Evolutionary conservation across 805 yeast species (phyloP), one percentile per base, ranked within the genome.

Genomic region (Ogataea pilisensis): DNA sequence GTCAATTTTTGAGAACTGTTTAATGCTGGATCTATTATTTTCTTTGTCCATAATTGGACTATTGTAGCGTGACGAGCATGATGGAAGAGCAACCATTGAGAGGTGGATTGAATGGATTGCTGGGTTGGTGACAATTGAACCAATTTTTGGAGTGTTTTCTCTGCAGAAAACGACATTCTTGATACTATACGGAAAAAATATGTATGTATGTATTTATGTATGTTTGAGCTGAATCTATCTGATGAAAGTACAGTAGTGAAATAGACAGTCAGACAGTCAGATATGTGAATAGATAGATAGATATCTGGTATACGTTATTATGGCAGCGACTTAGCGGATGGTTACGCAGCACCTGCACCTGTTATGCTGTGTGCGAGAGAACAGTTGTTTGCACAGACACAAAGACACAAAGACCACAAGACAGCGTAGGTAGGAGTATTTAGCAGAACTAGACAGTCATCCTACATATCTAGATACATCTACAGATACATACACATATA

Each of bases 11-110:
- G 42, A 20, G 48, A 18, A n/a, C 43, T 27, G 24, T 41, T 12
- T 7, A 37, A 19, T n/a, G 37, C 43, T 17, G 54, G 43, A 4
- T 45, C 35, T 3, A 33, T 18, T 17, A 50, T 45, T 21, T 44
- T 41, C 9, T 40, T 31, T 24, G 68, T 59, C 88, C 88, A 82
- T 5, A 72, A 63, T 21, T 61, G 55, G 8, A 81, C 85, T 24
- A 76, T 68, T 22, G 70, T 68, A 2, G 55, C 57, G 8, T 82
- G 78, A 44, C 79, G 71, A 28, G 85, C 64, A 50, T 81, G 72
- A 54, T 83, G 85, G 62, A 82, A 83, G 40, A 84, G 59, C 30
- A 62, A 57, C 90, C 90, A 83, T 54, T 82, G 87, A 0, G 87
- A 75, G 2, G 82, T 75, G n/a, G 80, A 69, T 29, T 81, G 85